Evolutionary conservation across 2,329 filamentous ascomycete genomes (phyloP), one percentile per base, ranked within the genome.

Genomic region (Didymella sp.): DNA sequence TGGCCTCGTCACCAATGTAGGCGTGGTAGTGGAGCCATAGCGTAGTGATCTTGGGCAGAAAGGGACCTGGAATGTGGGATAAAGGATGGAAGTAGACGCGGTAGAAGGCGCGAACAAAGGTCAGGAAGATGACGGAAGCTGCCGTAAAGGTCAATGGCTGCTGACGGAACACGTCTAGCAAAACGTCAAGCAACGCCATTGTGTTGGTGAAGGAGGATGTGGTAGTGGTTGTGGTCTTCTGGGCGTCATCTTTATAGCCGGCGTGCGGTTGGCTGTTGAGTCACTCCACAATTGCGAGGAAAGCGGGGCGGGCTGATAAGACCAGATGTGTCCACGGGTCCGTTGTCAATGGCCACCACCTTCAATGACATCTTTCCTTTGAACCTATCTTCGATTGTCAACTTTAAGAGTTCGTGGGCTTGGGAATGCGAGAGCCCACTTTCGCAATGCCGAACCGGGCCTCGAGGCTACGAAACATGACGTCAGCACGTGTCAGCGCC

Each of bases 1-100:
- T 63, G 11, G 67, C 68, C 59, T 70, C 67, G 33, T 72, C 63
- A 17, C 69, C 71, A 30, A 68, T 42, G n/a, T 72, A 71, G 24
- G 68, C 61, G 41, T 71, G 66, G 25, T 71, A 69, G 41, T 71
- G 44, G 11, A 72, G 67, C 63, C 70, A 73, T 21, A 71, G 47
- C 1, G 65, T 65, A 1, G 66, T 66, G 2, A 60, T 19, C 28
- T 63, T 70, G n/a, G 70, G 51, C 1, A 67, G 17, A 0, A 66
- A 9, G 2, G 69, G 69, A 0, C 71, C 71, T 1, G 69, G 67
- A 6, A 72, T 64, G 19, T 63, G 56, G 3, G 64, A 45, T 3
- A 69, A 59, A 1, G 67, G 67, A 40, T 72, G 69, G 11, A 70
- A 47, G 45, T 60, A 66, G 41, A 67, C 12, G 24, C 68, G 66